Evolutionary conservation across 257 asterid genomes (phyloP), one percentile per base, ranked within the genome.

Genomic region (Misopates orontium): DNA sequence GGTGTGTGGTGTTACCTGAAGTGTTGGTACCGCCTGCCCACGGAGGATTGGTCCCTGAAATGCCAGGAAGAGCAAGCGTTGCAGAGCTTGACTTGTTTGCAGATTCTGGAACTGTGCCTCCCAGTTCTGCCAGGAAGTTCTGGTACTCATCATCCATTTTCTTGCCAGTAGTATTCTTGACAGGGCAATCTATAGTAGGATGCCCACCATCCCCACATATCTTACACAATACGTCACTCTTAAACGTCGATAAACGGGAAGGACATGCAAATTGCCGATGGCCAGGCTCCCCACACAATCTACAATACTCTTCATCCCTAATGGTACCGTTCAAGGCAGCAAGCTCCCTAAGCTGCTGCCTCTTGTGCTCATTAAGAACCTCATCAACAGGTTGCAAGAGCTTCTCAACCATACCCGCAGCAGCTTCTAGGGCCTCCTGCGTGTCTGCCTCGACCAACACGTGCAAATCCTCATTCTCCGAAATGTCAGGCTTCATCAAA

Each of bases 81-180:
- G 80, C 81, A 16, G 85, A 19, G 76, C 54, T 68, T 22, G 79
- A 62, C 80, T 86, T 90, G 56, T 67, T 83, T 41, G 71, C 61
- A 17, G 95, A 85, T 63, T 86, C 97, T 0, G 99, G 99, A 41
- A 74, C 73, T 0, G 96, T 82, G 22, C 99, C 99, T 39, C 97
- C 99, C 75, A 93, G 84, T 71, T 93, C 99, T 1, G 96, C 97
- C 66, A 93, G 72, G 73, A 93, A 93, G 71, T 83, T 93, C 61
- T 87, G 96, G 76, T 93, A 93, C 78, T 93, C 99, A 60, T 93
- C 99, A 41, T 93, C 99, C 99, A 93, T 93, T 82, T 93, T 93
- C 83, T 93, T 93, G 19, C 97, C 99, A 1, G 99, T 78, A 8
- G 98, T 88, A 66, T 80, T 83, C 84, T 90, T 93, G 70, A 90